phyloP scores from a whole-genome alignment of 2,329 filamentous ascomycete species.

The Fusarium ambrosium region DNA sequence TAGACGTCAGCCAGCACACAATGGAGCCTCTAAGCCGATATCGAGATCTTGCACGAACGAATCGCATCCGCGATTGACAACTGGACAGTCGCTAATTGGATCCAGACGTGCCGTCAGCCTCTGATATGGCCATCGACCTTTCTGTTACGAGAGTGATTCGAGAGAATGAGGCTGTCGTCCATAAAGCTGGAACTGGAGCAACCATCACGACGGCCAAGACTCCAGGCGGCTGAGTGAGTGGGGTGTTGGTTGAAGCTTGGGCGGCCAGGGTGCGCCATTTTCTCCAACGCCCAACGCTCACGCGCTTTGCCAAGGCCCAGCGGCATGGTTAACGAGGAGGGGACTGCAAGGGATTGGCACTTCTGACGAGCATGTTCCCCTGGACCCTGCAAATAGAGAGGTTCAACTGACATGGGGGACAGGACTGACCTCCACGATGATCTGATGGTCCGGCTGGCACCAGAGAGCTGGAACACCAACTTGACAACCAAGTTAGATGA shows the following conservation, averaged over 20 bases:
- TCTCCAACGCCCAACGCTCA: conserved; percentile 26
- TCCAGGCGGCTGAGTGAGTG: conserved; percentile 11
- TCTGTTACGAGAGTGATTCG: not conserved
- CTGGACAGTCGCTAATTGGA: not conserved
- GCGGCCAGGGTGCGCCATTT: conserved; percentile 32
- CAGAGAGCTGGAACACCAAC: conserved; percentile 1
- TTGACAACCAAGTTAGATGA: conserved; percentile 3
- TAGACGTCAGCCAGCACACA: not conserved
- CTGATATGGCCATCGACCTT: not conserved
- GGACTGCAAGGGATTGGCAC: conserved; percentile 3
- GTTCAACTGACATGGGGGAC: conserved; percentile 9
- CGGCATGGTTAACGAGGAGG: conserved; percentile 11
- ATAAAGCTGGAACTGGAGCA: conserved; percentile 1
- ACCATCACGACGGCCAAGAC: not conserved
- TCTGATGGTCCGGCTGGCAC: conserved; percentile 7
- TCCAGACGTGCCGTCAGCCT: not conserved
- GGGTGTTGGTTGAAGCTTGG: not conserved
- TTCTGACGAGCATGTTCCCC: conserved; percentile 12
- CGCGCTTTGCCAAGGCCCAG: conserved; percentile 16
- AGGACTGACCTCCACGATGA: conserved; percentile 1
- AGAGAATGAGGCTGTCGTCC: conserved; percentile 15
- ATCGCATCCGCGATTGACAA: not conserved
- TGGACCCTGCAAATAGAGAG: conserved; percentile 9
- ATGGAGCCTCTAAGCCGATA: not conserved
- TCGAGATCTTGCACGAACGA: not conserved